A percentile compares a stretch with the other conserved stretches of the same genome.
These are phyloP conservation scores for Lodderomyces margitis DNA, from an alignment of 1,139 yeast species.

Conservation along the genomic window DNA sequence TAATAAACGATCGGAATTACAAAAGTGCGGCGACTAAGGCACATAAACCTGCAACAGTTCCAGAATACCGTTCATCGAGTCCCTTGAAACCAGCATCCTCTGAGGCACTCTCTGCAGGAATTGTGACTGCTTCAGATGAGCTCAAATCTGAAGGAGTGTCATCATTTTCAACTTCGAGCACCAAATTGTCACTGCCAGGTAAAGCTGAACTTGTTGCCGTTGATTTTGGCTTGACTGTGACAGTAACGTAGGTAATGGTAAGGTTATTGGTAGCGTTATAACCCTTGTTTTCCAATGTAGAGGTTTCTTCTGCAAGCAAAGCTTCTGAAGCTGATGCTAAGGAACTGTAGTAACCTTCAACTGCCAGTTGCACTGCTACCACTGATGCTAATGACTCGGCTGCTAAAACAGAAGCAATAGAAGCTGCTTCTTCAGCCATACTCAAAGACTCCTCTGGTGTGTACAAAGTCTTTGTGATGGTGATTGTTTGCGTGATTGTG, in stretches of 20 bases:
- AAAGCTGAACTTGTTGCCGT: background rate
- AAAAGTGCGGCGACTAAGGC: slow-evolving; percentile 46
- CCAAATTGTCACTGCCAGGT: background rate
- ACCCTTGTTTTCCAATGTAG: background rate
- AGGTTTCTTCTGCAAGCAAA: slow-evolving; percentile 1
- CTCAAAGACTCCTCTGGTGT: slow-evolving; percentile 41
- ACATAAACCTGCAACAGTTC: slow-evolving; percentile 39
- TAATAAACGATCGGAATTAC: slow-evolving; percentile 7
- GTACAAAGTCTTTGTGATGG: slow-evolving; percentile 43
- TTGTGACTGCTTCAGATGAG: slow-evolving; percentile 1
- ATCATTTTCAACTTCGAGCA: background rate
- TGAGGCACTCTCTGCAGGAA: slow-evolving; percentile 6
- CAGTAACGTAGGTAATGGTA: background rate
- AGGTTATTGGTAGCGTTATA: background rate
- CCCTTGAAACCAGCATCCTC: slow-evolving; percentile 9
- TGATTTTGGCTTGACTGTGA: background rate
- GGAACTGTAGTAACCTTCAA: slow-evolving; percentile 8
- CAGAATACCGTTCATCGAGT: slow-evolving; percentile 14
- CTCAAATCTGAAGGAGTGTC: background rate
- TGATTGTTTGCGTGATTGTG: slow-evolving; percentile 41
- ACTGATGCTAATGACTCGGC: slow-evolving; percentile 13
- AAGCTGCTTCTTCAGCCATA: slow-evolving; percentile 16
- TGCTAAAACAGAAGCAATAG: slow-evolving; percentile 17
- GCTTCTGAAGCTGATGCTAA: slow-evolving; percentile 2
- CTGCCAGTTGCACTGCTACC: background rate